These are phyloP conservation scores for Cymbopogon citratus DNA, from an alignment of 176 grass and related monocot species.

Conservation along the genomic window DNA sequence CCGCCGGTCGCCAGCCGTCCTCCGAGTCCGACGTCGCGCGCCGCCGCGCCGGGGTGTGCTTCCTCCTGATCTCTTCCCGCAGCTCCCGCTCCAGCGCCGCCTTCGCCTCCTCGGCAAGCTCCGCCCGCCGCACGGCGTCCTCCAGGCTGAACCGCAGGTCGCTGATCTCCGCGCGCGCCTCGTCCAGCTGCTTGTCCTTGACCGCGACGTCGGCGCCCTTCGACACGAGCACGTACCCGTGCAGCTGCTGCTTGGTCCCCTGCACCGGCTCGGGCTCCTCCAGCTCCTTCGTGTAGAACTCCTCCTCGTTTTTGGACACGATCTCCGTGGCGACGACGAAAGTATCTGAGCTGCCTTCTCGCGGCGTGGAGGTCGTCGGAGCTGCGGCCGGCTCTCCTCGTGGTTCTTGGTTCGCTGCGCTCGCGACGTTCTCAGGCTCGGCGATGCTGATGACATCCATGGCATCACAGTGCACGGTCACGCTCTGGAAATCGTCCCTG, in stretches of 20 bases:
- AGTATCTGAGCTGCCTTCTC: background rate
- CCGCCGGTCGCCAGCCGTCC: background rate
- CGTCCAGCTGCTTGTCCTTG: conserved; percentile 32
- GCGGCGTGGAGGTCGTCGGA: background rate
- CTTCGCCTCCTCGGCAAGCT: conserved; percentile 56
- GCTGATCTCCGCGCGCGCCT: conserved; percentile 33
- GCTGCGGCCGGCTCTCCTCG: background rate
- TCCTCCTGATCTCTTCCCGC: conserved; percentile 30
- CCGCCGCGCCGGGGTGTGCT: background rate
- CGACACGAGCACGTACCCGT: conserved; percentile 22
- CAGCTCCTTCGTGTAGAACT: conserved; percentile 24
- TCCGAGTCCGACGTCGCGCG: background rate
- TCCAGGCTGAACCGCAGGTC: conserved; percentile 51
- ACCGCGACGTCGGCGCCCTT: background rate
- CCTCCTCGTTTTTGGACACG: background rate
- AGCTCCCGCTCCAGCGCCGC: conserved; percentile 47
- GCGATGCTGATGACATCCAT: conserved; percentile 5
- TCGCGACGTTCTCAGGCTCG: background rate
- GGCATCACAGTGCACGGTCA: background rate
- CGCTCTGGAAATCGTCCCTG: conserved; percentile 13
- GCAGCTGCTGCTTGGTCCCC: background rate
- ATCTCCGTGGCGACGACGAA: background rate
- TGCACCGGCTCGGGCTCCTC: background rate
- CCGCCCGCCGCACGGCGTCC: conserved; percentile 38
- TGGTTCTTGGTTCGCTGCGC: background rate